Evolutionary conservation across 352 stramenopile species (phyloP).

Genomic region (Phytophthora citrophthora): DNA sequence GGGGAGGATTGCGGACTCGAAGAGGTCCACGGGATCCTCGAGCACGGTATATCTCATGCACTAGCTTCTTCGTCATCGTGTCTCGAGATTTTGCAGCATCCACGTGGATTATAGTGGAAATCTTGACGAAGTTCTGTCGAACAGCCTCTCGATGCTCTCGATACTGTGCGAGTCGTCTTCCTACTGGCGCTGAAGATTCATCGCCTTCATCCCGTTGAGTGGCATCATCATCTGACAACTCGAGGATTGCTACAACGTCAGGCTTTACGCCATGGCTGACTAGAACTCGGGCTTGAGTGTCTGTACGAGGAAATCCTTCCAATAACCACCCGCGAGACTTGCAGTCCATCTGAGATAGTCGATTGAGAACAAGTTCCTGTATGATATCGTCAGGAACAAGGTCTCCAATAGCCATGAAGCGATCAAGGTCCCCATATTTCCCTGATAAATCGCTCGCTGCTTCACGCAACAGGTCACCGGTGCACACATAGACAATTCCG

Average conservation of each 20-base stretch:
- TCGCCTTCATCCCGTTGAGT: conserved; percentile 72
- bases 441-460: conserved; percentile 75
- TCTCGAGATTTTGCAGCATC: conserved; percentile 61
- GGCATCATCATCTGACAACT: conserved; percentile 92
- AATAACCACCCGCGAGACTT: conserved; percentile 91
- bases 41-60: conserved; percentile 57
- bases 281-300: conserved; percentile 91
- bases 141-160: conserved; percentile 83
- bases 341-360: conserved; percentile 90
- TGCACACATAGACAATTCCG: conserved; percentile 92
- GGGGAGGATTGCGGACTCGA: conserved; percentile 50
- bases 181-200: conserved; percentile 6
- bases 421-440: conserved; percentile 78
- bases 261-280: conserved; percentile 72
- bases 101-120: conserved; percentile 68
- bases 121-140: conserved; percentile 78
- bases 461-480: conserved; percentile 92
- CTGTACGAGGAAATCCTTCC: conserved; percentile 95
- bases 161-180: conserved; percentile 74
- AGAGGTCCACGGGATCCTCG: conserved; percentile 52
- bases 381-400: conserved; percentile 95
- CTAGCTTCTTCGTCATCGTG: conserved; percentile 47
- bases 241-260: conserved; percentile 92
- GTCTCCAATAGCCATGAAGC: conserved; percentile 85
- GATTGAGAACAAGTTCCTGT: conserved; percentile 82